Conservation (phyloP, 768 basidiomycete species). For the Mycena epipterygia region DNA sequence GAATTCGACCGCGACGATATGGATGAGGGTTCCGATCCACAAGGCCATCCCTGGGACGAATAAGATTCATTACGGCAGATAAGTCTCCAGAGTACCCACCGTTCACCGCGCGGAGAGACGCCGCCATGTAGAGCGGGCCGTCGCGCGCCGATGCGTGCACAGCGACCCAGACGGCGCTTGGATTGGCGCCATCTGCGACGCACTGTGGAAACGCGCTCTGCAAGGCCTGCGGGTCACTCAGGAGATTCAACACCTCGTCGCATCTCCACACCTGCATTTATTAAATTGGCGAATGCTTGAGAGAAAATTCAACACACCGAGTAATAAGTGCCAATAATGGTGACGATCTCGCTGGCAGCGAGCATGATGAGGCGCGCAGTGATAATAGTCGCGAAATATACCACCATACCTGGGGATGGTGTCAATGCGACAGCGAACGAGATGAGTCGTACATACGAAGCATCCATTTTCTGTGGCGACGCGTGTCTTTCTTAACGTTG, state of each 20-base stretch:
- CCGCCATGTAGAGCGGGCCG: conserved; percentile 31
- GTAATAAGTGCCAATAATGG: conserved; percentile 41
- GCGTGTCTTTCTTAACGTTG: conserved; percentile 42
- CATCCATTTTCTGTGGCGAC: conserved; percentile 46
- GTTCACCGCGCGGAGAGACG: conserved; percentile 37
- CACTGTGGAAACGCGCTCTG: conserved; percentile 39
- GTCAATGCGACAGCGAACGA: neutral
- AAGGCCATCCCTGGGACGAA: conserved; percentile 38
- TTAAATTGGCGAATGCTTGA: neutral
- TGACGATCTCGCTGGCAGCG: conserved; percentile 34
- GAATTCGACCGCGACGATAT: conserved; percentile 39
- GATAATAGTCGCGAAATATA: conserved; percentile 36
- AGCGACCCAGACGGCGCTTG: conserved; percentile 32
- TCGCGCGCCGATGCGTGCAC: conserved; percentile 38
- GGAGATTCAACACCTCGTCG: conserved; percentile 39
- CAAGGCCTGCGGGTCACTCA: conserved; percentile 19
- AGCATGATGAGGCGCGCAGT: conserved; percentile 38
- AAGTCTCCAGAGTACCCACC: conserved; percentile 15
- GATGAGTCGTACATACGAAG: conserved; percentile 34
- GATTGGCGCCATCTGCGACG: conserved; percentile 25
- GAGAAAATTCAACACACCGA: conserved; percentile 31
- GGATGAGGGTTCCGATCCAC: conserved; percentile 42
- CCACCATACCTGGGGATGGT: conserved; percentile 35
- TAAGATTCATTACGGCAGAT: neutral
- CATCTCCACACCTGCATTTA: conserved; percentile 40